Evolutionary conservation across 2,329 filamentous ascomycete species (phyloP).

Genomic region (Pseudopyricularia javanii): DNA sequence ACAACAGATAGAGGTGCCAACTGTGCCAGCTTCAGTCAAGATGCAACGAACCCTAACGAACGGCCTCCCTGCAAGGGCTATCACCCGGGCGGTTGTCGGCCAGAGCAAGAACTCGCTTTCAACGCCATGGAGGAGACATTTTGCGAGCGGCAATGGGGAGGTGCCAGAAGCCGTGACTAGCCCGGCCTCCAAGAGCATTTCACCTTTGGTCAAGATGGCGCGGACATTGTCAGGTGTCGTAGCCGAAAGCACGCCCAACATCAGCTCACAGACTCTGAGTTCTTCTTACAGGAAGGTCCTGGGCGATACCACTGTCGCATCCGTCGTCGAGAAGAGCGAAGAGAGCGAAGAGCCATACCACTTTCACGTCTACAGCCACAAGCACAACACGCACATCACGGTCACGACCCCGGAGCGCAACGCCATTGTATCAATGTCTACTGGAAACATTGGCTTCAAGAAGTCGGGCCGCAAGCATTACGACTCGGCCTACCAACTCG

Average conservation of each 20-base stretch:
- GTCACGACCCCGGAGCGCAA: constrained; percentile 72
- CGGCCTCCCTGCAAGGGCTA: not conserved
- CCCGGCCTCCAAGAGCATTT: not conserved
- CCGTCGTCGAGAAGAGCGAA: constrained; percentile 5
- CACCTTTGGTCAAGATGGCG: not conserved
- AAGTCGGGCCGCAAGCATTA: constrained; percentile 72
- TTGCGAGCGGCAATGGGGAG: not conserved
- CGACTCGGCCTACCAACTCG: constrained; percentile 85
- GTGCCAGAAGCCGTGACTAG: not conserved
- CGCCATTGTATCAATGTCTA: constrained; percentile 66
- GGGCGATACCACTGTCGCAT: not conserved
- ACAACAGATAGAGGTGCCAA: not conserved
- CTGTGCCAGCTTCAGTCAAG: not conserved
- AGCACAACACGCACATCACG: constrained; percentile 93
- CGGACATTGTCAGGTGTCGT: not conserved
- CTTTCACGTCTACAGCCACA: constrained; percentile 74
- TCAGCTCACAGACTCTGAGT: not conserved
- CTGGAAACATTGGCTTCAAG: constrained; percentile 84
- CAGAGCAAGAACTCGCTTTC: not conserved
- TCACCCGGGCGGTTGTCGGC: not conserved
- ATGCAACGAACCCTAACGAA: not conserved
- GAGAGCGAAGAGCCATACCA: constrained; percentile 55
- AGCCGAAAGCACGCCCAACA: not conserved
- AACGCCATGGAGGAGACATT: not conserved
- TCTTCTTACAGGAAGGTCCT: not conserved